These are phyloP conservation scores for Aspergillus egyptiacus DNA, from an alignment of 495 filamentous ascomycete genomes.

Conservation along the genomic window DNA sequence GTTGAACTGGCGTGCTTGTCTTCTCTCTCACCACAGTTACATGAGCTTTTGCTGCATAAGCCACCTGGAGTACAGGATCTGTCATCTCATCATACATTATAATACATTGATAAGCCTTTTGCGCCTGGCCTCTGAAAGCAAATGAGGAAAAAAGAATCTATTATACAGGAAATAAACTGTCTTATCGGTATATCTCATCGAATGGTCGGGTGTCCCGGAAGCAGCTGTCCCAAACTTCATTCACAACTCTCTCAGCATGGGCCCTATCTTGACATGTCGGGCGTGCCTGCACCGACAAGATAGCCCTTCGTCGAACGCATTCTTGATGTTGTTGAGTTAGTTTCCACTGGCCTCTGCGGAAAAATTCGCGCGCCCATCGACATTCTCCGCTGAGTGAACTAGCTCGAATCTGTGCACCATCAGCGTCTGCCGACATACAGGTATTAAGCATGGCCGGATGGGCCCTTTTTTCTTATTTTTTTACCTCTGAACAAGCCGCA, in stretches of 20 bases:
- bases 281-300: conserved; percentile 64
- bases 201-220: conserved; percentile 92
- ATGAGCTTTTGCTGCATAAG: background rate
- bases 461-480: too few relatives aligned
- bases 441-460: background rate
- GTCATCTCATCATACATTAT: conserved; percentile 7
- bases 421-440: background rate
- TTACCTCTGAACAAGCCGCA: conserved; percentile 91
- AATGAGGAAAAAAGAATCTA: background rate
- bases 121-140: background rate
- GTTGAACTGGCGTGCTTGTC: conserved; percentile 12
- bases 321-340: conserved; percentile 89
- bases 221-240: conserved; percentile 97
- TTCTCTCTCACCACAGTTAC: background rate
- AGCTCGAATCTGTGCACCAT: conserved; percentile 68
- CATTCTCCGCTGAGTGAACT: conserved; percentile 91
- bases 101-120: conserved; percentile 2
- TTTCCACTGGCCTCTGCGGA: conserved; percentile 73
- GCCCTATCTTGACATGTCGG: conserved; percentile 79
- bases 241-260: conserved; percentile 81
- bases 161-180: background rate
- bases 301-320: conserved; percentile 78
- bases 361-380: conserved; percentile 81
- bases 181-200: conserved; percentile 89
- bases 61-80: background rate